These are phyloP conservation scores for Lumnitzera racemosa DNA, from an alignment of 345 rosid species.

Conservation along the genomic window DNA sequence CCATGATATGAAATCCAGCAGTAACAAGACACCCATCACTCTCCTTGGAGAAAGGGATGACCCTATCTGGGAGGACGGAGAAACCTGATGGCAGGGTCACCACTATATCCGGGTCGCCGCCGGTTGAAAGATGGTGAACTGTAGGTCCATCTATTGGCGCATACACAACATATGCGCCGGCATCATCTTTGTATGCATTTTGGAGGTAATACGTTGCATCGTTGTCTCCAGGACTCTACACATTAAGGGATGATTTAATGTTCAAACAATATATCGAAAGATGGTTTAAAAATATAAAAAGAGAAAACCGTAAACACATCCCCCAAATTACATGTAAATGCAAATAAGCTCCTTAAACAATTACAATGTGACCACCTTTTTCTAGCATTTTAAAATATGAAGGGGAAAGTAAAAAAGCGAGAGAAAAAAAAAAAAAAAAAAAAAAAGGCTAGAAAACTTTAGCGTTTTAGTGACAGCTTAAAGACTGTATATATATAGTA, in stretches of 20 bases:
- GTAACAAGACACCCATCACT: constrained; percentile 29
- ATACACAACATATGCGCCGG: constrained; percentile 24
- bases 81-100: constrained; percentile 36
- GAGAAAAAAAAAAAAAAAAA: background rate
- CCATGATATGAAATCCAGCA: constrained; percentile 16
- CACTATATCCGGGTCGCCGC: constrained; percentile 20
- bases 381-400: too few relatives aligned
- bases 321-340: too few relatives aligned
- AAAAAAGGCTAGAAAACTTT: background rate
- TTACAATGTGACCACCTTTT: too few relatives aligned
- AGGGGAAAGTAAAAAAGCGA: too few relatives aligned
- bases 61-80: constrained; percentile 26
- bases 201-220: constrained; percentile 24
- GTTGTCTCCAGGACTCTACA: constrained; percentile 12
- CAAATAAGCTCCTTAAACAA: too few relatives aligned
- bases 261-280: background rate
- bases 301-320: too few relatives aligned
- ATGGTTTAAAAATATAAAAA: background rate
- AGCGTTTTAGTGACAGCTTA: too few relatives aligned
- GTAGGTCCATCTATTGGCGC: constrained; percentile 26
- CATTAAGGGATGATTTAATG: background rate
- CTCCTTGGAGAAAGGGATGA: background rate
- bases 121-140: constrained; percentile 16
- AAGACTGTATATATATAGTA: too few relatives aligned
- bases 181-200: constrained; percentile 23